Evolutionary conservation across 768 basidiomycete genomes (phyloP).

Genomic region (Dioszegia hungarica): DNA sequence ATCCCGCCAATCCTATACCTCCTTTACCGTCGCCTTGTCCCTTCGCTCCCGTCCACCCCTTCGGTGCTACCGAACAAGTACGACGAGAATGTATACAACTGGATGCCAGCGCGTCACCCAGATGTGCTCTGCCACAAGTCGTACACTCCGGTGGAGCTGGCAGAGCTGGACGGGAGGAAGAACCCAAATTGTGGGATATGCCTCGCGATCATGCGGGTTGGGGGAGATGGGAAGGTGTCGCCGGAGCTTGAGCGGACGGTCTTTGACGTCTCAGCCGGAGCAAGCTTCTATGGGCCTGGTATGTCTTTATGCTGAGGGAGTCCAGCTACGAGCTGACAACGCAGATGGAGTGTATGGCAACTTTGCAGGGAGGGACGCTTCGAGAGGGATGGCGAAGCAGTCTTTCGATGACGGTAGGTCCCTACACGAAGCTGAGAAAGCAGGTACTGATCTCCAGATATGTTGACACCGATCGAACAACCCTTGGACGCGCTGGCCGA

Average conservation of each 20-base stretch:
- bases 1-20: constrained; percentile 36
- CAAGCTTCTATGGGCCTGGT: constrained; percentile 95
- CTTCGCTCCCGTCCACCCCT: constrained; percentile 52
- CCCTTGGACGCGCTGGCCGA: constrained; percentile 79
- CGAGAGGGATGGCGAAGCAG: constrained; percentile 95
- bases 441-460: constrained; percentile 55
- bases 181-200: constrained; percentile 64
- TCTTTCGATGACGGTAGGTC: constrained; percentile 80
- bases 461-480: constrained; percentile 82
- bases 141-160: constrained; percentile 73
- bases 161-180: constrained; percentile 53
- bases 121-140: constrained; percentile 70
- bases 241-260: constrained; percentile 56
- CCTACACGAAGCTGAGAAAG: background rate
- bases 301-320: constrained; percentile 34
- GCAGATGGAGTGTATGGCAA: constrained; percentile 93
- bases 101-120: constrained; percentile 80
- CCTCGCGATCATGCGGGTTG: constrained; percentile 72
- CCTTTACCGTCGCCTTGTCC: constrained; percentile 57
- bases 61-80: constrained; percentile 49
- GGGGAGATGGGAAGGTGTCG: constrained; percentile 67
- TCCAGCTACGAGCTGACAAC: background rate
- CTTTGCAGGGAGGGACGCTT: constrained; percentile 94
- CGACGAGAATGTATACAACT: constrained; percentile 73
- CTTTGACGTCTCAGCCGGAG: constrained; percentile 86